A percentile compares a stretch with the other conserved stretches of the same genome.
These are phyloP conservation scores for Amphirosellinia nigrospora DNA, from an alignment of 495 filamentous ascomycete species.

Conservation along the genomic window DNA sequence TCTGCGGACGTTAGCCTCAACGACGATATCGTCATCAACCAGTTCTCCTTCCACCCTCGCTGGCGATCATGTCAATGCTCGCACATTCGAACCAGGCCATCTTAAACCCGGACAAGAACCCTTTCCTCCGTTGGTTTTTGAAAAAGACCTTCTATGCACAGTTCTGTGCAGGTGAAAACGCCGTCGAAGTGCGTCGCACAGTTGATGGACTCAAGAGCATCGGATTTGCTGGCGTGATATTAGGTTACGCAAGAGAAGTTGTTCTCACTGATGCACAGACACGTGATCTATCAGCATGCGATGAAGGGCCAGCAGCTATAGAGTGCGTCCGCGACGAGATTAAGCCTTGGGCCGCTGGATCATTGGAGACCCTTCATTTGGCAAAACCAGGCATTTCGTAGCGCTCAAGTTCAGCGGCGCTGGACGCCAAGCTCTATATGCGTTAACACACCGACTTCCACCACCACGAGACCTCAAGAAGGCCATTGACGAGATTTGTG, in stretches of 20 bases:
- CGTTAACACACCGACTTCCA: slow-evolving; percentile 61
- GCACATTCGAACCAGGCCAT: slow-evolving; percentile 68
- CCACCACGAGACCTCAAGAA: slow-evolving; percentile 67
- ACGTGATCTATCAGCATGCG: slow-evolving; percentile 42
- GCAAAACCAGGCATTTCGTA: slow-evolving; percentile 77
- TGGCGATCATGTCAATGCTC: slow-evolving; percentile 70
- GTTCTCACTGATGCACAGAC: slow-evolving; percentile 62
- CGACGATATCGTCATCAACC: slow-evolving; percentile 79
- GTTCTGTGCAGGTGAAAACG: slow-evolving; percentile 80
- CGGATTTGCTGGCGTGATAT: slow-evolving; percentile 77
- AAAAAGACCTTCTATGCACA: slow-evolving; percentile 84
- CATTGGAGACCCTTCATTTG: slow-evolving; percentile 77
- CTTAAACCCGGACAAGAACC: slow-evolving; percentile 64
- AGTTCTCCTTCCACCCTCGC: slow-evolving; percentile 70
- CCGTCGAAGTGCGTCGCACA: slow-evolving; percentile 63
- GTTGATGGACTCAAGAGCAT: slow-evolving; percentile 65
- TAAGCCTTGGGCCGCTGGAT: slow-evolving; percentile 73
- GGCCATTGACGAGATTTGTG: slow-evolving; percentile 78
- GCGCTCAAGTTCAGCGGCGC: slow-evolving; percentile 95
- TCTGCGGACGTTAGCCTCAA: slow-evolving; percentile 78
- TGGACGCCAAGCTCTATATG: slow-evolving; percentile 73
- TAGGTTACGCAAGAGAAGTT: slow-evolving; percentile 78
- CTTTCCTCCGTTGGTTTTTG: slow-evolving; percentile 61
- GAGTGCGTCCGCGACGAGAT: slow-evolving; percentile 66
- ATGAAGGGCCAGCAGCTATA: slow-evolving; percentile 42